These are phyloP conservation scores for Aciculoconidium aculeatum DNA, from an alignment of 805 yeast species.

Conservation along the genomic window DNA sequence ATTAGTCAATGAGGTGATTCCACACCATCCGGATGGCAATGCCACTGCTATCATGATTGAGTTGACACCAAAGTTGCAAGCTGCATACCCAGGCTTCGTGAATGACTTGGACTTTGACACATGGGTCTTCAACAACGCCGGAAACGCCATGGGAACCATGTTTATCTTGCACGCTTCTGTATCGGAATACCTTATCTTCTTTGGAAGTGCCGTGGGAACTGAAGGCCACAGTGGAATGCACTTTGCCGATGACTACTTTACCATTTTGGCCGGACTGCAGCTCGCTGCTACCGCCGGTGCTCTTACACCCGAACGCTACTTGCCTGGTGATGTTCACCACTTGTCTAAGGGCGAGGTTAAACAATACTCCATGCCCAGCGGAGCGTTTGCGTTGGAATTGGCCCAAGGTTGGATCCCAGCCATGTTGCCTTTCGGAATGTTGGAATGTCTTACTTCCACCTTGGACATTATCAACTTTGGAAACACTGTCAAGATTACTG, in stretches of 20 bases:
- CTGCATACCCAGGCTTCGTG: constrained; percentile 66
- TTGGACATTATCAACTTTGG: constrained; percentile 65
- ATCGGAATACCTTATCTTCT: constrained; percentile 86
- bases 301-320: constrained; percentile 60
- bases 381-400: constrained; percentile 82
- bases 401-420: constrained; percentile 99
- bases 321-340: constrained; percentile 85
- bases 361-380: constrained; percentile 83
- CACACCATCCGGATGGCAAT: constrained; percentile 49
- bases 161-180: constrained; percentile 90
- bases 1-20: constrained; percentile 51
- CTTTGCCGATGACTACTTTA: constrained; percentile 96
- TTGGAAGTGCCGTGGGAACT: constrained; percentile 90
- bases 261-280: constrained; percentile 79
- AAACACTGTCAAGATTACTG: constrained; percentile 72
- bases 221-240: constrained; percentile 97
- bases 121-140: constrained; percentile 97
- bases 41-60: constrained; percentile 59
- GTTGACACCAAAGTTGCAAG: constrained; percentile 52
- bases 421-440: constrained; percentile 94
- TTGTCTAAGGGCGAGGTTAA: constrained; percentile 65
- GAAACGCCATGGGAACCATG: constrained; percentile 98
- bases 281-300: constrained; percentile 64
- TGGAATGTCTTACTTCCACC: constrained; percentile 75
- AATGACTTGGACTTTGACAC: constrained; percentile 70